A percentile compares a stretch with the other conserved stretches of the same genome.
These are phyloP conservation scores for Claviceps humidiphila DNA, from an alignment of 2,329 filamentous ascomycete species.

Conservation along the genomic window DNA sequence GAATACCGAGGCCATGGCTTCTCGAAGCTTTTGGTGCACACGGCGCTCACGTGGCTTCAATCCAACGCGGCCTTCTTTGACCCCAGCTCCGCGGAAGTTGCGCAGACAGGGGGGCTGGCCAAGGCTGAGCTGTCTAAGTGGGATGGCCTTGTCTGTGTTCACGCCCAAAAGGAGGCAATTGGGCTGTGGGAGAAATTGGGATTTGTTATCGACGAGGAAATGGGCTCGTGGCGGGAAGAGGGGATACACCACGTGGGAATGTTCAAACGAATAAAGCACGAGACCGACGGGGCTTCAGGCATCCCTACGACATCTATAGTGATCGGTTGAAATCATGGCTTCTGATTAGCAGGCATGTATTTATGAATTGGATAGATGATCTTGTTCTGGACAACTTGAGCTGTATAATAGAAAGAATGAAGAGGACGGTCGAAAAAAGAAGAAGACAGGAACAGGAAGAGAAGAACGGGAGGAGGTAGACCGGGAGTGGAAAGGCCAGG, in stretches of 20 bases:
- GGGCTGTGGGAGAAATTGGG: slow-evolving; percentile 57
- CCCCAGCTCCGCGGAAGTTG: slow-evolving; percentile 30
- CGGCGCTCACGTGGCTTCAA: slow-evolving; percentile 54
- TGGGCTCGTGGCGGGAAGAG: slow-evolving; percentile 73
- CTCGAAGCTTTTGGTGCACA: slow-evolving; percentile 51
- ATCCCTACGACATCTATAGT: not conserved
- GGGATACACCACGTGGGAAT: slow-evolving; percentile 78
- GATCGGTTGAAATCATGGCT: not conserved
- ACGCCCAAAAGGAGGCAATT: slow-evolving; percentile 59
- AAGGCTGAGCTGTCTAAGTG: slow-evolving; percentile 41
- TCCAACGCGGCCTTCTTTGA: slow-evolving; percentile 45
- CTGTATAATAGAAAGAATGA: too few relatives aligned
- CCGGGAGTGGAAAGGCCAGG: too few relatives aligned
- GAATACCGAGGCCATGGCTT: slow-evolving; percentile 54
- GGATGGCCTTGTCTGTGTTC: slow-evolving; percentile 64
- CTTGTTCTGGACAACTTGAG: too few relatives aligned
- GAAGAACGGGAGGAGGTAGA: too few relatives aligned
- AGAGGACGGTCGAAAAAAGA: not conserved
- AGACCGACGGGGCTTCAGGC: slow-evolving; percentile 8
- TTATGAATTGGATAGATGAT: not conserved
- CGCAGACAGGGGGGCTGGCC: slow-evolving; percentile 26
- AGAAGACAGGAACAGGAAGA: not conserved
- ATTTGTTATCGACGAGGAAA: slow-evolving; percentile 57
- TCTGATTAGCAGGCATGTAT: not conserved
- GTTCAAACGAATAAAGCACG: slow-evolving; percentile 37